A percentile compares a stretch with the other conserved stretches of the same genome.
These are phyloP conservation scores for Suillus occidentalis DNA, from an alignment of 768 basidiomycete species.

Conservation along the genomic window DNA sequence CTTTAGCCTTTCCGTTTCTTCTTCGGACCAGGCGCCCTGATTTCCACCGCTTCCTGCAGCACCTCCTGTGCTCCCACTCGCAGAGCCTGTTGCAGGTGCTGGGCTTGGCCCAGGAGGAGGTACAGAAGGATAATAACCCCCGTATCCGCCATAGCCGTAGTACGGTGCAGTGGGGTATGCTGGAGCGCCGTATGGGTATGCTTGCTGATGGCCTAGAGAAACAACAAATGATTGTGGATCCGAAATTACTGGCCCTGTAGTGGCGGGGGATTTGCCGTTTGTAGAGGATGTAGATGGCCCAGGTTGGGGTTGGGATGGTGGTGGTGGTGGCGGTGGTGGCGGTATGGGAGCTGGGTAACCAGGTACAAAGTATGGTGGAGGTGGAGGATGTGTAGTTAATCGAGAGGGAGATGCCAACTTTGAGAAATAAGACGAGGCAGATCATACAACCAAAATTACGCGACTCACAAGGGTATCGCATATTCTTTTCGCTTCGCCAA, in stretches of 20 bases:
- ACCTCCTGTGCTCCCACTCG: conserved; percentile 19
- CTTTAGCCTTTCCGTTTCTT: conserved; percentile 69
- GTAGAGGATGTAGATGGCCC: conserved; percentile 29
- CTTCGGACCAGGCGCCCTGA: conserved; percentile 78
- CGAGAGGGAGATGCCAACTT: conserved; percentile 77
- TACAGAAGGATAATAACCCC: conserved; percentile 32
- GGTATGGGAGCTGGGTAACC: conserved; percentile 32
- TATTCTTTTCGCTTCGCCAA: conserved; percentile 73
- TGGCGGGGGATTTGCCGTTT: conserved; percentile 34
- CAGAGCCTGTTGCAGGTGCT: conserved; percentile 23
- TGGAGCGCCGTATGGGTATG: conserved; percentile 34
- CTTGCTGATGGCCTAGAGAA: conserved; percentile 56
- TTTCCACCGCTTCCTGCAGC: conserved; percentile 41
- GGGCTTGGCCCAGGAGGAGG: conserved; percentile 27
- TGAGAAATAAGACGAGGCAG: neutral
- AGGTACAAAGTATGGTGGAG: conserved; percentile 52
- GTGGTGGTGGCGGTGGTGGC: conserved; percentile 33
- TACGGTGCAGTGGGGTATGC: conserved; percentile 65
- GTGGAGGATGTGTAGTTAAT: conserved; percentile 65
- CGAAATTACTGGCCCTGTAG: conserved; percentile 55
- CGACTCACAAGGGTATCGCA: conserved; percentile 70
- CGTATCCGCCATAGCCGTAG: conserved; percentile 52
- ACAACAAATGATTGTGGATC: conserved; percentile 75
- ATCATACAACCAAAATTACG: neutral
- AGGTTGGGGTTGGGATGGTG: conserved; percentile 39